Evolutionary conservation across 2,329 filamentous ascomycete species (phyloP).

Genomic region (Aureobasidium uvarum): DNA sequence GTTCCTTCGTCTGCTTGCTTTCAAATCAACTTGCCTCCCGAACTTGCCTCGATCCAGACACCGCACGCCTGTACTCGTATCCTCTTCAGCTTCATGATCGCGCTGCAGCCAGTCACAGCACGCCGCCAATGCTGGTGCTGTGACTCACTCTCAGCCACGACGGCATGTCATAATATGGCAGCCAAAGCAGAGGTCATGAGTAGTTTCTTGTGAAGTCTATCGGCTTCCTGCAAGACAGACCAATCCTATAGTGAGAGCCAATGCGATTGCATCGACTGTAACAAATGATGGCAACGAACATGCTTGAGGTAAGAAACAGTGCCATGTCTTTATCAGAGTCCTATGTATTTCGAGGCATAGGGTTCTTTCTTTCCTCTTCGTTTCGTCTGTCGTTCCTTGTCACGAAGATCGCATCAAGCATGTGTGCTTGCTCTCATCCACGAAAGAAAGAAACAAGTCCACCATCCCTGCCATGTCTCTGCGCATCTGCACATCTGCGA

Average conservation of each 20-base stretch:
- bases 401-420: not conserved
- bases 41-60: not conserved
- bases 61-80: not conserved
- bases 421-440: not conserved
- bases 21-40: conserved; percentile 3
- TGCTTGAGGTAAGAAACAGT: not conserved
- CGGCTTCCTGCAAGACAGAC: not conserved
- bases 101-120: not conserved
- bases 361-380: not conserved
- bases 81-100: not conserved
- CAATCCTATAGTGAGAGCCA: not conserved
- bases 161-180: not conserved
- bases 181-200: not conserved
- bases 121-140: not conserved
- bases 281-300: not conserved
- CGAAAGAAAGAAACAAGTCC: not conserved
- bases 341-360: not conserved
- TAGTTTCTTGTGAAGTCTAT: not conserved
- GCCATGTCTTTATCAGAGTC: not conserved
- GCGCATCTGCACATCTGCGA: no score
- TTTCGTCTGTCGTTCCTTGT: not conserved
- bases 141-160: not conserved
- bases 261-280: not conserved
- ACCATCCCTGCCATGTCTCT: no score
- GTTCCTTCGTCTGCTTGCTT: conserved; percentile 10